Evolutionary conservation across 768 basidiomycete genomes (phyloP).

Genomic region (Boletus vinaceobasis): DNA sequence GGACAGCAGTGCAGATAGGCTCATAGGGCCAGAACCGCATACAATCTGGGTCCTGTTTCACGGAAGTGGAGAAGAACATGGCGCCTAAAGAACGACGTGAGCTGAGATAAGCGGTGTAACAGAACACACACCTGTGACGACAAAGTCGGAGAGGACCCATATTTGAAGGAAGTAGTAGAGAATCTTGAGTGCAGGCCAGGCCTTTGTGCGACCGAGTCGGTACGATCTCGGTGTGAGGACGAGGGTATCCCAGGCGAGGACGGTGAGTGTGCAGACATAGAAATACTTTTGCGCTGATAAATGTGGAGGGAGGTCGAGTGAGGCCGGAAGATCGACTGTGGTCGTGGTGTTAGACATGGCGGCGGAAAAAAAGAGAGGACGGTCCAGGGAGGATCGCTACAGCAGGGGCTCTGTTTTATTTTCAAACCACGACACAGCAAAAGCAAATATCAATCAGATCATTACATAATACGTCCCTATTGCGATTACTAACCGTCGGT

Average conservation of each 20-base stretch:
- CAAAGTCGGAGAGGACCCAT: slow-evolving; percentile 79
- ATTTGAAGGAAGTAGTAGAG: slow-evolving; percentile 71
- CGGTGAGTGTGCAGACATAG: slow-evolving; percentile 84
- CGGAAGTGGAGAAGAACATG: slow-evolving; percentile 80
- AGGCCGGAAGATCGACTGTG: slow-evolving; percentile 46
- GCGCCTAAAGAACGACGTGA: slow-evolving; percentile 48
- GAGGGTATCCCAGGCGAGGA: slow-evolving; percentile 87
- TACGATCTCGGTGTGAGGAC: slow-evolving; percentile 79
- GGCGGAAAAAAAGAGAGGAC: background rate
- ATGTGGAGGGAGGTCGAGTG: slow-evolving; percentile 72
- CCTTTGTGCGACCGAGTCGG: slow-evolving; percentile 56
- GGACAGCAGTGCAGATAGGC: slow-evolving; percentile 78
- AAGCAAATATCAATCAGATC: slow-evolving; percentile 15
- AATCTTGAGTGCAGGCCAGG: slow-evolving; percentile 77
- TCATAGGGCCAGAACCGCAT: slow-evolving; percentile 77
- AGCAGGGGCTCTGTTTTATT: slow-evolving; percentile 2
- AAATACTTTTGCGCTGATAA: slow-evolving; percentile 87
- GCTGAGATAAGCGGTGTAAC: slow-evolving; percentile 1
- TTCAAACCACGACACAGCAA: slow-evolving; percentile 16
- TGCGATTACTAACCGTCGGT: background rate
- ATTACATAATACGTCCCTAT: slow-evolving; percentile 17
- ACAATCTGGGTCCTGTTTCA: slow-evolving; percentile 53
- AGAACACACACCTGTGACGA: slow-evolving; percentile 55
- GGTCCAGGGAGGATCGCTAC: too few relatives aligned
- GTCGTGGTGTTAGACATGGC: slow-evolving; percentile 18